These are phyloP conservation scores for Penicillium macrosclerotiorum DNA, from an alignment of 495 filamentous ascomycete genomes.

Conservation along the genomic window DNA sequence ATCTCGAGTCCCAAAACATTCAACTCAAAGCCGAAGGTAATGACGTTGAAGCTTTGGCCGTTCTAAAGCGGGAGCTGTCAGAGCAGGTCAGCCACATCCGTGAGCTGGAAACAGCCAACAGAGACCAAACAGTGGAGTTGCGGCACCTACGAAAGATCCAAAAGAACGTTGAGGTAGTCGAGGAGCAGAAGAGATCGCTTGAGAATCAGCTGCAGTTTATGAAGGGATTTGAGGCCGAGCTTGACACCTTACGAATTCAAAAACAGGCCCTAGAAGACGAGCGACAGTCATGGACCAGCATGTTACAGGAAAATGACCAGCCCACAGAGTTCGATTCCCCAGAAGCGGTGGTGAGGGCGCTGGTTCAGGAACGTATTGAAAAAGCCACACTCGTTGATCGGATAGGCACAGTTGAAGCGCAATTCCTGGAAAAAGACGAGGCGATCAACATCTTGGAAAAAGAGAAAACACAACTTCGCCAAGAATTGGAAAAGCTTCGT, in stretches of 20 bases:
- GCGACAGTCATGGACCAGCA: conserved; percentile 77
- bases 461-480: conserved; percentile 56
- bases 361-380: conserved; percentile 78
- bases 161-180: conserved; percentile 87
- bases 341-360: conserved; percentile 79
- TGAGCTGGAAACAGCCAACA: conserved; percentile 72
- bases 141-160: conserved; percentile 74
- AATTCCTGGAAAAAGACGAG: conserved; percentile 76
- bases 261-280: conserved; percentile 89
- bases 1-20: conserved; percentile 79
- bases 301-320: conserved; percentile 66
- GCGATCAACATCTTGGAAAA: conserved; percentile 68
- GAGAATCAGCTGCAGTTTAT: conserved; percentile 74
- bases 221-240: conserved; percentile 68
- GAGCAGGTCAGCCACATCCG: conserved; percentile 90
- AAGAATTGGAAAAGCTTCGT: conserved; percentile 71
- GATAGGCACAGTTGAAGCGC: conserved; percentile 74
- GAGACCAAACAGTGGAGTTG: conserved; percentile 77
- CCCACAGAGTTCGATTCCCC: conserved; percentile 79
- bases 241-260: conserved; percentile 75
- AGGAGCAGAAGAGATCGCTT: conserved; percentile 88
- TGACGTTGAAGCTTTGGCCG: conserved; percentile 75
- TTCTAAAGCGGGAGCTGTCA: conserved; percentile 81
- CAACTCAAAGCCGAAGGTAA: conserved; percentile 78
- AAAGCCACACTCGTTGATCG: conserved; percentile 73